Evolutionary conservation across 371 early-diverging fungal genomes (phyloP).

Genomic region (Blakeslea trispora): DNA sequence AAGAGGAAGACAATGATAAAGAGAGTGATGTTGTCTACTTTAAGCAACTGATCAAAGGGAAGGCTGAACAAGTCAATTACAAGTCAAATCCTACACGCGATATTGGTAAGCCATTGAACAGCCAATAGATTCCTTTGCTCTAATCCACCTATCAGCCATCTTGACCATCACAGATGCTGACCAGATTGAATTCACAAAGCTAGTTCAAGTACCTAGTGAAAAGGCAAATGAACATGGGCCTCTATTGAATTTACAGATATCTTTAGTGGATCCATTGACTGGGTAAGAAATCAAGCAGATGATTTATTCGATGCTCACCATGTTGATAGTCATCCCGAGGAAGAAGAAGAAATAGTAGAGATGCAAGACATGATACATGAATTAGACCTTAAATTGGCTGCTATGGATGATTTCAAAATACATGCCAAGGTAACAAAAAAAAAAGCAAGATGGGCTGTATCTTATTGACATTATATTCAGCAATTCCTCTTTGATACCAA

Average conservation of each 20-base stretch:
- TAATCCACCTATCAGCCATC: slow-evolving; percentile 3
- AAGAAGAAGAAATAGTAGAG: too few species aligned
- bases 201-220: slow-evolving; percentile 10
- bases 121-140: too few species aligned
- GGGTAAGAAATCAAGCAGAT: too few species aligned
- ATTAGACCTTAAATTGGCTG: slow-evolving; percentile 8
- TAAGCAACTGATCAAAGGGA: slow-evolving; percentile 6
- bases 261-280: too few species aligned
- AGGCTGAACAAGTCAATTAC: background rate
- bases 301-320: too few species aligned
- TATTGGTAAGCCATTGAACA: slow-evolving; percentile 4
- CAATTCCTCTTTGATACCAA: too few species aligned
- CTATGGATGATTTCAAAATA: slow-evolving; percentile 9
- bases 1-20: slow-evolving; percentile 15
- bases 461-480: too few species aligned
- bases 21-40: slow-evolving; percentile 7
- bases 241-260: slow-evolving; percentile 42
- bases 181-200: slow-evolving; percentile 22
- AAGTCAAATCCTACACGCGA: slow-evolving; percentile 10
- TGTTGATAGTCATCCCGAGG: background rate
- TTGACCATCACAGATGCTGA: slow-evolving; percentile 9
- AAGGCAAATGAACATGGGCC: slow-evolving; percentile 14
- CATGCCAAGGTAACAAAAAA: slow-evolving; percentile 2
- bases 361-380: slow-evolving; percentile 3
- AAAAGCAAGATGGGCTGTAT: too few species aligned